phyloP scores from a whole-genome alignment of 2,329 filamentous ascomycete species.

The Fusarium sublunatum region DNA sequence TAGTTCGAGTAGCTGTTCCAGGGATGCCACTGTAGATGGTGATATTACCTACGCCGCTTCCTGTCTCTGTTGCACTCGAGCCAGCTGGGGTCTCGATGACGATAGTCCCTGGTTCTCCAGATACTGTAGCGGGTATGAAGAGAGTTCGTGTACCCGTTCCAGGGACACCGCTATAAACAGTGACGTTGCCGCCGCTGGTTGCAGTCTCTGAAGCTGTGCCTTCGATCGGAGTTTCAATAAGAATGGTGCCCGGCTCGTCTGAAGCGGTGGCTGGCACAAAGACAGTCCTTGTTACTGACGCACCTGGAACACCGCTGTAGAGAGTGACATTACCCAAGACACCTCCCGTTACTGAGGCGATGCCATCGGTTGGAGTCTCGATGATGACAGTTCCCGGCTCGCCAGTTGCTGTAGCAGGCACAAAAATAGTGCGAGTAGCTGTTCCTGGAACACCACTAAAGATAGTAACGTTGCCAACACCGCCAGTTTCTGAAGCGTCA shows the following conservation, averaged over 20 bases:
- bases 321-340: not conserved
- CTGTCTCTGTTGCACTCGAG: not conserved
- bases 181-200: no score
- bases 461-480: constrained; percentile 8
- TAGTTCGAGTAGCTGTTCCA: not conserved
- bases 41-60: not conserved
- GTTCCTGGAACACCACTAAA: constrained; percentile 6
- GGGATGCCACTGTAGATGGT: constrained; percentile 5
- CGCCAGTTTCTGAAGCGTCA: not conserved
- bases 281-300: not conserved
- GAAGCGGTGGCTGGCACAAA: not conserved
- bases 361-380: constrained; percentile 4
- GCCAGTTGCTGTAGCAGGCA: constrained; percentile 2
- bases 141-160: not conserved
- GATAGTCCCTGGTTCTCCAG: not conserved
- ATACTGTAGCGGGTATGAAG: not conserved
- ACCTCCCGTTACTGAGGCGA: not conserved
- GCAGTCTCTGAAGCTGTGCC: no score
- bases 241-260: not conserved
- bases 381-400: constrained; percentile 5
- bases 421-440: constrained; percentile 5
- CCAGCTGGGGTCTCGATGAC: constrained; percentile 4
- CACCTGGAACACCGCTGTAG: not conserved
- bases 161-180: not conserved
- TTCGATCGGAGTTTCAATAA: constrained; percentile 1